Conservation (phyloP, 2,329 filamentous ascomycete species). For the Penicillium crustosum region DNA sequence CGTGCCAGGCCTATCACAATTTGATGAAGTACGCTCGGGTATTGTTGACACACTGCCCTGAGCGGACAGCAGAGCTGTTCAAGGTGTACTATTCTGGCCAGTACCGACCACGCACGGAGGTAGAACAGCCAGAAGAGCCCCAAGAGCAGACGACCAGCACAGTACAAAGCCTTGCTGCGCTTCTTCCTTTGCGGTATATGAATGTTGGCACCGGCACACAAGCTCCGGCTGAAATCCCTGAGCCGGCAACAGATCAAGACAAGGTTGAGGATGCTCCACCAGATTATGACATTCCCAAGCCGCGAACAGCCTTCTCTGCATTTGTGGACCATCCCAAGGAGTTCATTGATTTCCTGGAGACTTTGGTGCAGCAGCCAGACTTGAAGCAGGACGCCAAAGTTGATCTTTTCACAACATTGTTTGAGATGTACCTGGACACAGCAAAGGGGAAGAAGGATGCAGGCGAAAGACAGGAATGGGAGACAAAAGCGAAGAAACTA, state of each 20-base stretch:
- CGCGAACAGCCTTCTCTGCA: constrained; percentile 87
- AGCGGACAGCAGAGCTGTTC: constrained; percentile 80
- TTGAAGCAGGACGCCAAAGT: constrained; percentile 73
- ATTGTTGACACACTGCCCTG: constrained; percentile 79
- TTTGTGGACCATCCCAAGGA: constrained; percentile 93
- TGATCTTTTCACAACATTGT: constrained; percentile 90
- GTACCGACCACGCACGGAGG: constrained; percentile 69
- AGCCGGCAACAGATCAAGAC: constrained; percentile 29
- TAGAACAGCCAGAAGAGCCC: constrained; percentile 52
- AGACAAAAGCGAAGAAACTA: constrained; percentile 82
- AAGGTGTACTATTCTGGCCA: constrained; percentile 91
- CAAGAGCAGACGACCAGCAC: constrained; percentile 63
- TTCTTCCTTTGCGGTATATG: constrained; percentile 85
- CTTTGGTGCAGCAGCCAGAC: constrained; percentile 70
- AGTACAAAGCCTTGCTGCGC: constrained; percentile 79
- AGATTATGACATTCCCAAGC: constrained; percentile 76
- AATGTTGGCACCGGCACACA: constrained; percentile 57
- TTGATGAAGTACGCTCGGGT: constrained; percentile 95
- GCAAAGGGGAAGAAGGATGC: constrained; percentile 70
- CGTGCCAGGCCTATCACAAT: constrained; percentile 71
- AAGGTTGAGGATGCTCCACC: constrained; percentile 42
- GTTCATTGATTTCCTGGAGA: constrained; percentile 90
- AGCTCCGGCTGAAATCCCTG: constrained; percentile 26
- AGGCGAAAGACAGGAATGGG: constrained; percentile 74
- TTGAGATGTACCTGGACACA: constrained; percentile 97